phyloP scores from a whole-genome alignment of 2,329 filamentous ascomycete species.

The Epichloe uncinata region DNA sequence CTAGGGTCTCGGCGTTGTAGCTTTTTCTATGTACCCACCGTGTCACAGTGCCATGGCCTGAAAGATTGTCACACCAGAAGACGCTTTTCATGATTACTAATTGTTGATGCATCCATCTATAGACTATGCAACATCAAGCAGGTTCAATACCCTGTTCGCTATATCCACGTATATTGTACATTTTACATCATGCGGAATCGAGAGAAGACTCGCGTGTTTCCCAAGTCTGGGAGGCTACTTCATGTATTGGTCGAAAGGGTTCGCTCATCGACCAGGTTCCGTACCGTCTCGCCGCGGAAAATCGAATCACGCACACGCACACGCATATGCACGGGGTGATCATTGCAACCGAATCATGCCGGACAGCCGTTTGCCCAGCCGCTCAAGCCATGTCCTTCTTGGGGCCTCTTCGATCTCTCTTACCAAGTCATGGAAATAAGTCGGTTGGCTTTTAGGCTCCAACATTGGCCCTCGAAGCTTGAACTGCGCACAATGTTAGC shows the following conservation, averaged over 20 bases:
- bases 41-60: too few species aligned
- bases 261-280: not conserved
- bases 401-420: slow-evolving; percentile 51
- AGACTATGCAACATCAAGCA: not conserved
- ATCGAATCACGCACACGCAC: not conserved
- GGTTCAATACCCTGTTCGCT: not conserved
- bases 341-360: slow-evolving; percentile 47
- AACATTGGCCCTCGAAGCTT: slow-evolving; percentile 36
- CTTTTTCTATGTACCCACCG: too few species aligned
- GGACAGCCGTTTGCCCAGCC: slow-evolving; percentile 39
- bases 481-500: slow-evolving; percentile 15
- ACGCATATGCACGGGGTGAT: slow-evolving; percentile 3
- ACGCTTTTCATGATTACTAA: too few species aligned
- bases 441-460: slow-evolving; percentile 47
- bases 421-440: slow-evolving; percentile 48
- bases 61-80: too few species aligned
- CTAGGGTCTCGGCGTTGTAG: too few species aligned
- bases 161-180: not conserved
- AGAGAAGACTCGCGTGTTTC: too few species aligned
- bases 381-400: slow-evolving; percentile 38
- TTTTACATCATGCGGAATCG: too few species aligned
- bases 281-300: not conserved
- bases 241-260: not conserved
- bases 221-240: not conserved
- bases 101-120: too few species aligned